These are phyloP conservation scores for Dactylonectria macrodidyma DNA, from an alignment of 2,329 filamentous ascomycete species.

Conservation along the genomic window DNA sequence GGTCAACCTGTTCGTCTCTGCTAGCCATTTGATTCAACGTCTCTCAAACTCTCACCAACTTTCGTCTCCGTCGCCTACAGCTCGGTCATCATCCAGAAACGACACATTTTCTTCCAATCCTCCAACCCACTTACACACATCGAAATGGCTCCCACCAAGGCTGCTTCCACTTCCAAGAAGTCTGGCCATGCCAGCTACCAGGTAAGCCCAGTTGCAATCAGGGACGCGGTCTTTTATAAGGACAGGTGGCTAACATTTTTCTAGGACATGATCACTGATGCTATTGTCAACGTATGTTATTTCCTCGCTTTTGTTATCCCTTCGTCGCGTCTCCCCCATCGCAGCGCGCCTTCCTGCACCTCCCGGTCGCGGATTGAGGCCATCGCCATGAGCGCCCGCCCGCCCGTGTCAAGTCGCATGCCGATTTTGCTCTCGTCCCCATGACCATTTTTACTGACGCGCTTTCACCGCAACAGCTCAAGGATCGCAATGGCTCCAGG, in stretches of 20 bases:
- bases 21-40: slow-evolving; percentile 47
- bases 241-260: slow-evolving; percentile 27
- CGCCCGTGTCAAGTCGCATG: slow-evolving; percentile 24
- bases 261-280: slow-evolving; percentile 76
- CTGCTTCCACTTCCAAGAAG: slow-evolving; percentile 62
- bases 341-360: slow-evolving; percentile 41
- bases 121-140: slow-evolving; percentile 46
- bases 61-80: slow-evolving; percentile 40
- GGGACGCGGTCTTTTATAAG: slow-evolving; percentile 18
- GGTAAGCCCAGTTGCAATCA: slow-evolving; percentile 58
- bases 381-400: slow-evolving; percentile 37
- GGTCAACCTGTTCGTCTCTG: slow-evolving; percentile 56
- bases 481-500: slow-evolving; percentile 73
- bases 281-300: slow-evolving; percentile 71
- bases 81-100: slow-evolving; percentile 44
- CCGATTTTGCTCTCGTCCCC: slow-evolving; percentile 33
- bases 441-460: slow-evolving; percentile 55
- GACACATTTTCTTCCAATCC: slow-evolving; percentile 33
- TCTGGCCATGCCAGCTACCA: slow-evolving; percentile 72
- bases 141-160: slow-evolving; percentile 70
- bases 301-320: slow-evolving; percentile 45
- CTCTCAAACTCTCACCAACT: slow-evolving; percentile 37
- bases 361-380: slow-evolving; percentile 42
- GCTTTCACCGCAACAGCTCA: slow-evolving; percentile 63
- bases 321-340: slow-evolving; percentile 54